Evolutionary conservation across 1,284 basidiomycete species (phyloP).

Genomic region (Leccinum pallidistipes): DNA sequence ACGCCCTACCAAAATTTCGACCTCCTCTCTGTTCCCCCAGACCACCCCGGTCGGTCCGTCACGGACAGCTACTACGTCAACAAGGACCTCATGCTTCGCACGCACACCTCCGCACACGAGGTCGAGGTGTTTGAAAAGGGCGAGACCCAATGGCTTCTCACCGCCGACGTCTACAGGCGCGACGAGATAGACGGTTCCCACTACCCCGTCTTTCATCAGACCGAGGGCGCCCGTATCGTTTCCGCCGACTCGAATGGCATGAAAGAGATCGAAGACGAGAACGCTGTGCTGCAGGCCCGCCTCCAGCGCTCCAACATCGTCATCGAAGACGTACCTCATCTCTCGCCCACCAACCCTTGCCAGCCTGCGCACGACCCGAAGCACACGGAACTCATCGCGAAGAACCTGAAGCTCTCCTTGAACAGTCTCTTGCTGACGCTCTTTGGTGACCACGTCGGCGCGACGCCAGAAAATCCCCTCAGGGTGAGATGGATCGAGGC

Average conservation of each 20-base stretch:
- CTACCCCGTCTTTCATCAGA: constrained; percentile 99
- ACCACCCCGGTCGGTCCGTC: constrained; percentile 89
- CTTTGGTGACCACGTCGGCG: constrained; percentile 64
- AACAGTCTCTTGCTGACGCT: constrained; percentile 86
- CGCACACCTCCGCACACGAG: constrained; percentile 98
- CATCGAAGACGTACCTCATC: constrained; percentile 84
- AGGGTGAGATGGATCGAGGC: constrained; percentile 97
- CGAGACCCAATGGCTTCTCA: constrained; percentile 84
- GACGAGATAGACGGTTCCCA: constrained; percentile 98
- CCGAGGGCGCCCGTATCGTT: constrained; percentile 92
- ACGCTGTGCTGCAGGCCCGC: constrained; percentile 58
- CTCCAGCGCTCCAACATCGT: constrained; percentile 72
- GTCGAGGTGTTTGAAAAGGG: constrained; percentile 86
- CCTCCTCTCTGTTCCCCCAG: constrained; percentile 88
- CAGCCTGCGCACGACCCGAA: constrained; percentile 76
- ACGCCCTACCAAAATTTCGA: constrained; percentile 95
- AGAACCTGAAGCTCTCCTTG: constrained; percentile 89
- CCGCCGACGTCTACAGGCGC: constrained; percentile 97
- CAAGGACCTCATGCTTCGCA: constrained; percentile 86
- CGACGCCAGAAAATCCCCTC: constrained; percentile 62
- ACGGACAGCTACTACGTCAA: constrained; percentile 99
- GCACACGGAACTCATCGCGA: constrained; percentile 71
- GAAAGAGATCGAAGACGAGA: constrained; percentile 63
- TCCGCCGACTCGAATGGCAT: constrained; percentile 51
- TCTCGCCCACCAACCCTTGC: constrained; percentile 76